phyloP scores from a whole-genome alignment of 805 yeast genomes.

The Spathaspora girioi region DNA sequence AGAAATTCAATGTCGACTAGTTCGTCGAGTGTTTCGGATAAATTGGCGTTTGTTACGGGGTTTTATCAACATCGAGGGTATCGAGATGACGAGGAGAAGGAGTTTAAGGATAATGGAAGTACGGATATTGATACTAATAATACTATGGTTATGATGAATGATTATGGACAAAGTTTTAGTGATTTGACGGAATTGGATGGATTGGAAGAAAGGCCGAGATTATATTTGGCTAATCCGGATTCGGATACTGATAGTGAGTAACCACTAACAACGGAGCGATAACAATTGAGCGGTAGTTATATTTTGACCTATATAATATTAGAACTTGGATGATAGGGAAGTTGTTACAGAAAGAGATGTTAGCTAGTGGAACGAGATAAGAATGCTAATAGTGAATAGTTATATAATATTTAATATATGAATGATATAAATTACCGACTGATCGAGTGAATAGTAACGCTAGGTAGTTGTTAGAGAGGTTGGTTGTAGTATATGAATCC shows the following conservation, averaged over 20 bases:
- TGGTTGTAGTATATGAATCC: no score
- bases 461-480: no score
- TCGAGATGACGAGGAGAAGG: conserved; percentile 17
- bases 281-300: no score
- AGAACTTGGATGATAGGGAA: no score
- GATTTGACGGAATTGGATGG: conserved; percentile 14
- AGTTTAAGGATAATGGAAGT: conserved; percentile 6
- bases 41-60: conserved; percentile 16
- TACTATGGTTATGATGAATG: conserved; percentile 4
- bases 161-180: neutral
- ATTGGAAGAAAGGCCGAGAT: conserved; percentile 36
- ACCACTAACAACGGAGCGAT: no score
- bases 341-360: neutral
- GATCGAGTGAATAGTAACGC: no score
- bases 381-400: neutral
- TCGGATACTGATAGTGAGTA: conserved; percentile 35
- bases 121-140: conserved; percentile 6
- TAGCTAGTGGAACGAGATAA: no score
- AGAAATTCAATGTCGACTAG: conserved; percentile 18
- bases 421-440: no score
- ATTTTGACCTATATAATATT: no score
- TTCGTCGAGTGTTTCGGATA: conserved; percentile 28
- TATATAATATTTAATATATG: neutral
- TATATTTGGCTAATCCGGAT: conserved; percentile 60
- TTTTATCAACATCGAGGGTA: conserved; percentile 43